Base-by-base conservation (phyloP, 768 basidiomycete species). In the Mycena epipterygia region DNA sequence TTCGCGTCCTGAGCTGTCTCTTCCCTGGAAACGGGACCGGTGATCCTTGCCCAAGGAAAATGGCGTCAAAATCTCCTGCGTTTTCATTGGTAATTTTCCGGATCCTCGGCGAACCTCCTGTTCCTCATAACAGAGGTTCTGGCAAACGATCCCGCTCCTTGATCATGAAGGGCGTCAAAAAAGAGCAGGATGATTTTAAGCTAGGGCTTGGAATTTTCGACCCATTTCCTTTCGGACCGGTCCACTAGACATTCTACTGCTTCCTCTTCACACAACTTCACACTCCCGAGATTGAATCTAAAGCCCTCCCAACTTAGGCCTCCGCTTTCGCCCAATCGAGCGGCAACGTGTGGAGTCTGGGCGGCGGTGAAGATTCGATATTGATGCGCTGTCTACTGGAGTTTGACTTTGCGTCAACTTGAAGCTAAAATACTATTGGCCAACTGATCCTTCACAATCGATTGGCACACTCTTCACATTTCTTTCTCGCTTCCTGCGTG, bases 331-430 rank as follows among this genome's bases (percentile, higher is more conserved):
- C 1, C 42, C 32, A 52, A 27, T 52, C 19, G 51, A 17, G 30
- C 32, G 29, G 27, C 27, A 19, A 37, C 14, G 14, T 21, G 53
- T 13, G 52, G 64, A 44, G 41, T 35, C 63, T 46, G 21, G 17
- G 63, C 41, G 53, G 63, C 37, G 53, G 19, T 42, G 39, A 21
- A 19, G 48, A 51, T 67, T 67, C 44, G 25, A 67, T 58, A 19
- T 48, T 66, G 65, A 67, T 60, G 65, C 17, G 65, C 65, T 67
- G 65, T 67, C 65, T 59, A 46, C 65, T 67, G 65, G 65, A 67
- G 65, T 33, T 67, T 21, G 30, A 44, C 57, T 23, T 51, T 25
- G 35, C 51, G 65, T 67, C 65, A 67, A n/a, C n/a, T n/a, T n/a
- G n/a, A n/a, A 67, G 32, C 56, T 14, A 53, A 59, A 51, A 30